phyloP scores from a whole-genome alignment of 192 early-diverging fungal genomes.

The Entomortierella lignicola region DNA sequence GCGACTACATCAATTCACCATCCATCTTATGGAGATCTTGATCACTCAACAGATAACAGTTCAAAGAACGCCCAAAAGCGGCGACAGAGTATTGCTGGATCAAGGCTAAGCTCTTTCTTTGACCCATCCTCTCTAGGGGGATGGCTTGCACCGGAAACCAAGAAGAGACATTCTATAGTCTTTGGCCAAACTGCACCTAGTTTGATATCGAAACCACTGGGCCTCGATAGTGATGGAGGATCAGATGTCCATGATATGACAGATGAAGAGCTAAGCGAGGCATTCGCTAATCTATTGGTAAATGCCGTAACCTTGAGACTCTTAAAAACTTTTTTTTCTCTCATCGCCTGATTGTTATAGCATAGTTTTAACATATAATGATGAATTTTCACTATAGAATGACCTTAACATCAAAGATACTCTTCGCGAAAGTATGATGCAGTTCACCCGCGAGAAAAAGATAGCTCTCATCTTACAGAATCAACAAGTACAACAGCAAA shows the following conservation, averaged over 20 bases:
- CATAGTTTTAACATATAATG: not conserved
- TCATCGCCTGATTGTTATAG: not conserved
- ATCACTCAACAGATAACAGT: slow-evolving; percentile 13
- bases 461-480: slow-evolving; percentile 53
- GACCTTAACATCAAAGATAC: slow-evolving; percentile 60
- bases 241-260: slow-evolving; percentile 32
- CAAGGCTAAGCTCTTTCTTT: slow-evolving; percentile 47
- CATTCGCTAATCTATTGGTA: slow-evolving; percentile 31
- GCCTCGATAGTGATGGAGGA: slow-evolving; percentile 9
- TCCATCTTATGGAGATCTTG: slow-evolving; percentile 22
- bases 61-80: slow-evolving; percentile 16
- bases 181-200: slow-evolving; percentile 29
- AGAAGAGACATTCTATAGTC: slow-evolving; percentile 38
- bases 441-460: slow-evolving; percentile 54
- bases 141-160: slow-evolving; percentile 37
- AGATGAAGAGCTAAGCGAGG: slow-evolving; percentile 30
- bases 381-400: slow-evolving; percentile 25
- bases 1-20: slow-evolving; percentile 44
- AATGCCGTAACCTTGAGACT: too few species aligned
- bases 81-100: slow-evolving; percentile 50
- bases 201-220: slow-evolving; percentile 29
- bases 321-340: too few species aligned
- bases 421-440: slow-evolving; percentile 50
- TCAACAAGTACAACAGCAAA: slow-evolving; percentile 34
- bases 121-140: slow-evolving; percentile 35